Evolutionary conservation across 2,329 filamentous ascomycete genomes (phyloP), one percentile per base, ranked within the genome.

Genomic region (Trichoderma asperellum): DNA sequence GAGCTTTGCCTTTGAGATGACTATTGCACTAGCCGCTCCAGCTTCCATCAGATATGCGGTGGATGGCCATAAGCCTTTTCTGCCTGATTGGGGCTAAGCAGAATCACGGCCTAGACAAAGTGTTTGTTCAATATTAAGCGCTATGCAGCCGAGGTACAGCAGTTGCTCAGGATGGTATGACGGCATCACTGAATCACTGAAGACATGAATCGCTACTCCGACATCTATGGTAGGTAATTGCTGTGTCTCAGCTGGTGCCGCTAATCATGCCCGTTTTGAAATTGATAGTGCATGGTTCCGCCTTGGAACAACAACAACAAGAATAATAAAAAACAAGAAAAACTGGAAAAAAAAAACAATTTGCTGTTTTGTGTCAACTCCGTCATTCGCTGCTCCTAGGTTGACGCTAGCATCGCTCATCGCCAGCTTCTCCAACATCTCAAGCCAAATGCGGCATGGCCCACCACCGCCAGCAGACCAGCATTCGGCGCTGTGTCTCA

Each of bases 361-460:
- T 40, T 64, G 52, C 40, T 32, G 16, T 59, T 58, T 29, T n/a
- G 18, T 35, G 40, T 61, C 56, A n/a, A 57, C 55, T 47, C 43
- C 68, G 68, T 68, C 65, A 70, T 70, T 47, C 53, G 59, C 21
- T 56, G 8, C 24, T 49, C 61, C 69, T 70, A 68, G 69, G 37
- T 59, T 35, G 65, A 32, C 52, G 59, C 68, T 69, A 69, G 27
- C 35, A 47, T 68, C 68, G 66, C 66, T 63, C 43, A 24, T 24
- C 53, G 67, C 56, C 56, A 52, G 47, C 63, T 47, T 14, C 59
- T 37, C 59, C 53, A 49, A 49, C n/a, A 49, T 11, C n/a, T 37
- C 52, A 64, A 52, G n/a, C 68, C 56, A 12, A 57, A 69, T 65
- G 55, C 55, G 61, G 68, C 32, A 66, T 69, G 59, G 55, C 56